Percentiles rank a stretch among this genome's conserved stretches.
Evolutionary conservation across 108 stramenopile species (phyloP).

Genomic region (Chaetoceros muelleri): DNA sequence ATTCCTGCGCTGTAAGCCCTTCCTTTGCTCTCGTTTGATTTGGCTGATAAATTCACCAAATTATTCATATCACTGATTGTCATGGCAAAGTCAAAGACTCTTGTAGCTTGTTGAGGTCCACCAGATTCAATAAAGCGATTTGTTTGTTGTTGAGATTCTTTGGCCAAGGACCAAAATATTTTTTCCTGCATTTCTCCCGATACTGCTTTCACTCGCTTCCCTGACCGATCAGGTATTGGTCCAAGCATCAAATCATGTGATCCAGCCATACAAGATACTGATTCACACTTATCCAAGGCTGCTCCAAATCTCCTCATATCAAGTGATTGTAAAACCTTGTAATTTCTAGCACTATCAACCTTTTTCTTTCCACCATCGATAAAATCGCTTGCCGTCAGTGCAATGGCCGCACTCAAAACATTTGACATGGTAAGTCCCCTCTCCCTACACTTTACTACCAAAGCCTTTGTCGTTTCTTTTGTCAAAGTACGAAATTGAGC

Average conservation of each 20-base stretch:
- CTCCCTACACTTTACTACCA: constrained; percentile 48
- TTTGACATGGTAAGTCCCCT: constrained; percentile 69
- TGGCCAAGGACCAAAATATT: constrained; percentile 62
- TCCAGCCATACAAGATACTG: constrained; percentile 76
- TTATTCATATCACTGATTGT: constrained; percentile 74
- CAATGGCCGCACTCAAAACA: constrained; percentile 63
- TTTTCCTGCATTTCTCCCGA: constrained; percentile 14
- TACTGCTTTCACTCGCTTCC: constrained; percentile 27
- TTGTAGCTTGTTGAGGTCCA: constrained; percentile 65
- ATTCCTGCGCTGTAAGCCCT: constrained; percentile 80
- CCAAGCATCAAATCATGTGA: constrained; percentile 80
- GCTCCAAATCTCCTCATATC: constrained; percentile 79
- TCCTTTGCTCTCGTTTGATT: constrained; percentile 67
- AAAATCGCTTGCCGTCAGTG: constrained; percentile 68
- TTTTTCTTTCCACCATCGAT: constrained; percentile 38
- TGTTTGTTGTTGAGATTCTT: constrained; percentile 59
- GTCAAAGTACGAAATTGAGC: constrained; percentile 56
- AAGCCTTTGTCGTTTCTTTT: constrained; percentile 31
- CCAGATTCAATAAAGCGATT: constrained; percentile 41
- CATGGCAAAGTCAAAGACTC: constrained; percentile 82
- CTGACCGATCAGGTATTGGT: constrained; percentile 52
- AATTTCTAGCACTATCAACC: constrained; percentile 43
- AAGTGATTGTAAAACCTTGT: constrained; percentile 79
- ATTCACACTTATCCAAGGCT: constrained; percentile 54
- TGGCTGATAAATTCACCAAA: constrained; percentile 66